Base-by-base conservation (phyloP, 2,329 filamentous ascomycete species). In the Colletotrichum euphorbiae region DNA sequence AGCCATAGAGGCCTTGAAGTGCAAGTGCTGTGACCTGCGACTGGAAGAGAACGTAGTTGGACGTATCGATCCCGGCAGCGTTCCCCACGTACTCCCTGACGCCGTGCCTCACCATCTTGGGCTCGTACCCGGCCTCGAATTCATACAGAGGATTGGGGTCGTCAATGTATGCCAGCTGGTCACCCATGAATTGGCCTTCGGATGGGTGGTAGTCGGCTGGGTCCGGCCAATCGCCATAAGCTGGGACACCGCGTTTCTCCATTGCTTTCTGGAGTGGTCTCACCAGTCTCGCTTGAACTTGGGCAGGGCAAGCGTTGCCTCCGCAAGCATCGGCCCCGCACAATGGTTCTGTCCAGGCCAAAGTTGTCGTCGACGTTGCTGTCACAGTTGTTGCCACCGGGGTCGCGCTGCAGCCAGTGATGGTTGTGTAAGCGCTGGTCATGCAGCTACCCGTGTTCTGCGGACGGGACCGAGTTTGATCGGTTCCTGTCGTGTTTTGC, bases 241-340 rank as follows among this genome's bases (percentile, higher is more conserved):
- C 9, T 15, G 60, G 60, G 4, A 48, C 24, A 9, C 60, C 77
- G 21, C 73, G 43, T 87, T 48, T 56, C 6, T 7, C 13, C 24
- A 63, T n/a, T 6, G 12, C 28, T n/a, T 52, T 38, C 36, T 3
- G 36, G 17, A 28, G 5, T 8, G 12, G 42, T 45, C 15, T n/a
- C n/a, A n/a, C 7, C 12, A 15, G 3, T 21, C 51, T 54, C 12
- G 19, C 12, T 6, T 28, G 38, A 11, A 31, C 9, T 12, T 28
- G 19, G 12, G 15, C 19, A 45, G 38, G 54, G 15, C 36, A 31
- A 6, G 15, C 38, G 24, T 12, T n/a, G 42, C 28, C 45, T 4
- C 42, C 56, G 21, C 56, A 60, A 15, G 28, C 38, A 28, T 28
- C 28, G 28, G 28, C 28, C 28, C 28, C 28, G 28, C 28, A 28